Evolutionary conservation across 371 early-diverging fungal species (phyloP).

Genomic region (Rhizopus sp.): DNA sequence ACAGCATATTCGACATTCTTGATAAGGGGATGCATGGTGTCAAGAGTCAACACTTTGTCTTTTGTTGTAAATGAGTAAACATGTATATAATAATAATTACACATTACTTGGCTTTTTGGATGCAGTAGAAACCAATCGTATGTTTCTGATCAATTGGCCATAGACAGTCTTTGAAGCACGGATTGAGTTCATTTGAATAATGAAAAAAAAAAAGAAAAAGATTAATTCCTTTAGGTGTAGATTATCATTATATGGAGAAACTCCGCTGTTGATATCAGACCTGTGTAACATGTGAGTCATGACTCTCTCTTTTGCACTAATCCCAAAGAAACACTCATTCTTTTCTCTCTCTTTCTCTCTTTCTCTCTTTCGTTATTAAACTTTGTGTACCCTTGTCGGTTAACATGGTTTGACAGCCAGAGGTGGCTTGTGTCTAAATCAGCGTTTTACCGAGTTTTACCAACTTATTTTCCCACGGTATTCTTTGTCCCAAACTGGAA

Average conservation of each 20-base stretch:
- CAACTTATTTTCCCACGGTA: too few relatives aligned
- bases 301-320: too few relatives aligned
- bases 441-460: too few relatives aligned
- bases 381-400: too few relatives aligned
- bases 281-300: constrained; percentile 1
- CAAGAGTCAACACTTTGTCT: constrained; percentile 42
- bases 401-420: too few relatives aligned
- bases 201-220: constrained; percentile 5
- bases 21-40: constrained; percentile 76
- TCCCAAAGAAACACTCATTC: too few relatives aligned
- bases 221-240: background rate
- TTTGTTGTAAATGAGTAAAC: background rate
- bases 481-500: too few relatives aligned
- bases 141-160: constrained; percentile 11
- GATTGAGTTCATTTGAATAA: constrained; percentile 12
- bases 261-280: background rate
- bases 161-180: constrained; percentile 12
- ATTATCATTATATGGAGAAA: background rate
- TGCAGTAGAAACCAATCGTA: constrained; percentile 11
- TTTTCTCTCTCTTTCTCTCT: too few relatives aligned
- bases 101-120: constrained; percentile 4
- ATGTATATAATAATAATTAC: background rate
- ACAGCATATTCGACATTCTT: constrained; percentile 93
- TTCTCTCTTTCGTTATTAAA: too few relatives aligned
- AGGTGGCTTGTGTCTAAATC: too few relatives aligned